Conservation (phyloP, 2,329 filamentous ascomycete species). For the Talaromyces sp. region DNA sequence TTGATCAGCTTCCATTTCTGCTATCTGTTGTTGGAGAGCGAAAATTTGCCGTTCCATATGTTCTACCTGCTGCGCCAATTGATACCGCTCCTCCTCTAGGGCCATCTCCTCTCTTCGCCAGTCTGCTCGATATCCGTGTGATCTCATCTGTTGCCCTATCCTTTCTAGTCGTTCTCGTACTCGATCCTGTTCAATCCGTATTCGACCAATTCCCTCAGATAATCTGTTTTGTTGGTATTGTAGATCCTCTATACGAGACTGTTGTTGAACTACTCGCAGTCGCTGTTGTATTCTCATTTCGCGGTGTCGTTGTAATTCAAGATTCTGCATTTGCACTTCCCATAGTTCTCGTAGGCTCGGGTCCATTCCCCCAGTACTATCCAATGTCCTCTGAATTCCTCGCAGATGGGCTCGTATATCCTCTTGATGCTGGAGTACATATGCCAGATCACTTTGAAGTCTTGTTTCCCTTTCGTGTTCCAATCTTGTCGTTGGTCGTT, state of each 20-base stretch:
- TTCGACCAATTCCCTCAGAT: background rate
- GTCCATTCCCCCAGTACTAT: background rate
- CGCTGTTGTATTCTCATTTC: background rate
- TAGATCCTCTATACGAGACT: background rate
- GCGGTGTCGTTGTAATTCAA: background rate
- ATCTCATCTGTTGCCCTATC: background rate
- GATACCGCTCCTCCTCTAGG: background rate
- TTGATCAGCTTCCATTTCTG: background rate
- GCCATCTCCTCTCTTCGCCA: background rate
- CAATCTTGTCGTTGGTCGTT: background rate
- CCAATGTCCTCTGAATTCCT: background rate
- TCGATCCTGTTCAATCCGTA: background rate
- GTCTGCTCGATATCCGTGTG: background rate
- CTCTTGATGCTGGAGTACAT: background rate
- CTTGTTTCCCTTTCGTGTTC: background rate
- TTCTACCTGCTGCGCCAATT: background rate
- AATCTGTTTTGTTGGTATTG: background rate
- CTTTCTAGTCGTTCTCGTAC: background rate
- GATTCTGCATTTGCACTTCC: background rate
- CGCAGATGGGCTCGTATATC: background rate
- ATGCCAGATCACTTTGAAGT: background rate
- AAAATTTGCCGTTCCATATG: background rate
- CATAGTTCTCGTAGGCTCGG: background rate
- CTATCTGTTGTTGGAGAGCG: background rate
- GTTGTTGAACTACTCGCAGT: background rate